Base-by-base conservation (phyloP, 75 land plant species). In the Ceratopteris richardii region DNA sequence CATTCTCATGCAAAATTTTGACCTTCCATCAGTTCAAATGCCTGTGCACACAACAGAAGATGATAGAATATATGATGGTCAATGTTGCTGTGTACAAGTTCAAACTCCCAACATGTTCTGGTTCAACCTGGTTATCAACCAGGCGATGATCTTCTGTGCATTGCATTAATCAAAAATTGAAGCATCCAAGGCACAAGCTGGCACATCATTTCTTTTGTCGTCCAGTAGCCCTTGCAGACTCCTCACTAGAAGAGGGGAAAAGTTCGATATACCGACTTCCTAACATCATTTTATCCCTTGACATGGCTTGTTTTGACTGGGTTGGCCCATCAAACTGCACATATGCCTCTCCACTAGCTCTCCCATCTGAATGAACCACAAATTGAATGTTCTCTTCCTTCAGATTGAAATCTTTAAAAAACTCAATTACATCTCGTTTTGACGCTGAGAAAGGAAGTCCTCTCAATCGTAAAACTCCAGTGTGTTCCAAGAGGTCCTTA, bases 381-480 rank as follows among this genome's bases (percentile, higher is more conserved):
- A 70, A 59, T 14, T 70, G 67, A 27, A 70, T 62, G 56, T 55
- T 70, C 25, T 70, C 73, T 5, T 70, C 67, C 17, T 31, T 30
- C 1, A 70, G 61, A 16, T 16, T 39, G 33, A 56, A 70, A 12
- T 54, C 73, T 40, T 58, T 31, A 60, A 70, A 70, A 26, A 70
- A 70, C 13, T 70, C 73, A 14, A 63, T 57, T 0, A 70, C 46
- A 44, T 70, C 67, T 23, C 67, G 20, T 28, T 70, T 70, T 17
- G 73, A 70, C 2, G 67, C 73, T 31, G 73, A 70, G 24, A 70
- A 70, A 1, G 73, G 73, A 14, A 70, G 31, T 5, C 73, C 73
- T 17, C 73, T 21, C 10, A 70, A 60, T 27, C 56, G 62, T 27
- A 70, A 55, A 9, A 70, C 61, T 21, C 73, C 73, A 3, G 73